These are phyloP conservation scores for Cladophialophora bantiana DNA, from an alignment of 2,329 filamentous ascomycete species.

Conservation along the genomic window DNA sequence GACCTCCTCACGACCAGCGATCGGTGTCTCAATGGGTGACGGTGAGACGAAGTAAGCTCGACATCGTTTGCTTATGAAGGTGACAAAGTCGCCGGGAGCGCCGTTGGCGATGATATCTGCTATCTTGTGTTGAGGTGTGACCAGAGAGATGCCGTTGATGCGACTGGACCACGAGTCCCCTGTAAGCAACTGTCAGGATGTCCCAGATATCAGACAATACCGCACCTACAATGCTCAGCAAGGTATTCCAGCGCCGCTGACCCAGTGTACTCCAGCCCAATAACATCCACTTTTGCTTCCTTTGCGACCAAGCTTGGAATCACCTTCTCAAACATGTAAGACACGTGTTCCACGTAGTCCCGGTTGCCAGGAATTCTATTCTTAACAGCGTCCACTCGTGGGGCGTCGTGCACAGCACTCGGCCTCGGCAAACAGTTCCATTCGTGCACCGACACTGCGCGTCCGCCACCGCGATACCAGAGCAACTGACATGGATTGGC, in stretches of 20 bases:
- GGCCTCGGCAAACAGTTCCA: conserved; percentile 67
- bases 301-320: conserved; percentile 56
- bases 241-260: conserved; percentile 66
- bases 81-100: conserved; percentile 38
- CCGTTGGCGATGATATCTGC: conserved; percentile 41
- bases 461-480: conserved; percentile 72
- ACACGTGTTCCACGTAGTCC: conserved; percentile 66
- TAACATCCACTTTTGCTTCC: conserved; percentile 68
- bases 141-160: conserved; percentile 51
- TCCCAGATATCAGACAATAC: not conserved
- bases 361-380: conserved; percentile 71
- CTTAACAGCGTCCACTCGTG: conserved; percentile 58
- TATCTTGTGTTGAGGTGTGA: conserved; percentile 48
- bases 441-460: conserved; percentile 64
- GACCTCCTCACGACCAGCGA: conserved; percentile 62
- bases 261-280: conserved; percentile 74
- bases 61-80: conserved; percentile 59
- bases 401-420: conserved; percentile 66
- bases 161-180: conserved; percentile 50
- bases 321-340: conserved; percentile 70
- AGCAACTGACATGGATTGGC: conserved; percentile 78
- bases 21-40: conserved; percentile 59
- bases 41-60: conserved; percentile 67
- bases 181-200: conserved; percentile 33
- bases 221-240: conserved; percentile 59